Conservation (phyloP, 2,329 filamentous ascomycete genomes). For the Coniochaeta ligniaria region DNA sequence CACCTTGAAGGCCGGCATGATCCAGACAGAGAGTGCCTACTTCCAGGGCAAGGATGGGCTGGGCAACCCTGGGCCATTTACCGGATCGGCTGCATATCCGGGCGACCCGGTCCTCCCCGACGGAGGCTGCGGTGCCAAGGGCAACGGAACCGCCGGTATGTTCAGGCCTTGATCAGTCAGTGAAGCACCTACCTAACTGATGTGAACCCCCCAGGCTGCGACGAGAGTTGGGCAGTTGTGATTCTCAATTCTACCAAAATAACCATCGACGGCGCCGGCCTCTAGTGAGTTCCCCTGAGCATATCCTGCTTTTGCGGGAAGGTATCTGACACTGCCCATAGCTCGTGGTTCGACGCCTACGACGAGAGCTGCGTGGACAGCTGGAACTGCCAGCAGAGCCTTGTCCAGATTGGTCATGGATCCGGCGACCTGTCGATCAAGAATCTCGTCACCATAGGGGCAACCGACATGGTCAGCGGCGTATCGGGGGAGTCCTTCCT, state of each 20-base stretch:
- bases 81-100: conserved; percentile 4
- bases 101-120: conserved; percentile 9
- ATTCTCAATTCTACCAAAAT: conserved; percentile 40
- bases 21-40: conserved; percentile 41
- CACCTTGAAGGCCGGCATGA: neutral
- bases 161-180: too few species aligned
- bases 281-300: conserved; percentile 41
- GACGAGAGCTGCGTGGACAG: conserved; percentile 35
- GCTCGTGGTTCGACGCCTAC: conserved; percentile 43
- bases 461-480: neutral
- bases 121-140: neutral
- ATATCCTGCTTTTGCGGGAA: too few species aligned
- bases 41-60: conserved; percentile 40
- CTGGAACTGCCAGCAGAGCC: conserved; percentile 37
- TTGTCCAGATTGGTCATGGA: conserved; percentile 8
- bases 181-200: too few species aligned
- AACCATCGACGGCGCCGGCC: conserved; percentile 42
- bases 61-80: conserved; percentile 34
- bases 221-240: conserved; percentile 41
- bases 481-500: too few species aligned
- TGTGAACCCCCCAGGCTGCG: conserved; percentile 23
- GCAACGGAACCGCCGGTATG: too few species aligned
- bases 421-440: neutral
- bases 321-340: too few species aligned
- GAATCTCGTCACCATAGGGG: neutral